Conservation (phyloP, 108 stramenopile species). For the Fistulifera solaris region DNA sequence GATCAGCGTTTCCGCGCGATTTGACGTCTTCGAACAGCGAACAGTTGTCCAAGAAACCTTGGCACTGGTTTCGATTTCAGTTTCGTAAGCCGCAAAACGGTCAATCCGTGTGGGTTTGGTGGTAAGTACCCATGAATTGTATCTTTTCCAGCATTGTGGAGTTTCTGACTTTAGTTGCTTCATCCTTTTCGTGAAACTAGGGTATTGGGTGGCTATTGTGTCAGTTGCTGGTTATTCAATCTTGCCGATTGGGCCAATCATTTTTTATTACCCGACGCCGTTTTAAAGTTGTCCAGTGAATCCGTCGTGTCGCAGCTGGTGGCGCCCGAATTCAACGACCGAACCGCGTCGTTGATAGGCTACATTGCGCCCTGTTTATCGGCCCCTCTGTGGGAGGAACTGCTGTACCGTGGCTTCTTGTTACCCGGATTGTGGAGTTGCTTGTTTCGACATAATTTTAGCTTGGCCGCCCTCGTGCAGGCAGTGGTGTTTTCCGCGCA, state of each 20-base stretch:
- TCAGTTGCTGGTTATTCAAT: constrained; percentile 83
- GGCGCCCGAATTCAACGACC: constrained; percentile 86
- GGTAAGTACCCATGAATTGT: background rate
- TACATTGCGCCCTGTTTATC: constrained; percentile 88
- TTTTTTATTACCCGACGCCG: constrained; percentile 58
- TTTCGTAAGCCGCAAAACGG: constrained; percentile 9
- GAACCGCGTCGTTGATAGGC: constrained; percentile 69
- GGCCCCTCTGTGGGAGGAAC: constrained; percentile 92
- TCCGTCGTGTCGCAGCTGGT: constrained; percentile 78
- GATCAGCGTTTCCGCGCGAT: constrained; percentile 17
- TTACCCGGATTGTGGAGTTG: constrained; percentile 45
- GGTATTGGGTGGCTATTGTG: constrained; percentile 88
- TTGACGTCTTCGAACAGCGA: background rate
- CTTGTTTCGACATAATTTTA: no score
- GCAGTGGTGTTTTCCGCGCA: constrained; percentile 80
- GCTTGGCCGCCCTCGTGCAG: constrained; percentile 45
- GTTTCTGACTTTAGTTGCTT: constrained; percentile 5
- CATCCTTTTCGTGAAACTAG: no score
- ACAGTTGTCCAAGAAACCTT: constrained; percentile 5
- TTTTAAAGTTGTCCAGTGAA: constrained; percentile 58
- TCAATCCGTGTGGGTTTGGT: constrained; percentile 27
- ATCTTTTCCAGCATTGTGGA: background rate
- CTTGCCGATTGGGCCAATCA: constrained; percentile 83
- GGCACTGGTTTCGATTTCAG: no score
- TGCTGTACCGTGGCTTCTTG: constrained; percentile 85